Conservation (phyloP, 225 moss, liverwort and hornwort genomes). For the Sphagnum contortum region DNA sequence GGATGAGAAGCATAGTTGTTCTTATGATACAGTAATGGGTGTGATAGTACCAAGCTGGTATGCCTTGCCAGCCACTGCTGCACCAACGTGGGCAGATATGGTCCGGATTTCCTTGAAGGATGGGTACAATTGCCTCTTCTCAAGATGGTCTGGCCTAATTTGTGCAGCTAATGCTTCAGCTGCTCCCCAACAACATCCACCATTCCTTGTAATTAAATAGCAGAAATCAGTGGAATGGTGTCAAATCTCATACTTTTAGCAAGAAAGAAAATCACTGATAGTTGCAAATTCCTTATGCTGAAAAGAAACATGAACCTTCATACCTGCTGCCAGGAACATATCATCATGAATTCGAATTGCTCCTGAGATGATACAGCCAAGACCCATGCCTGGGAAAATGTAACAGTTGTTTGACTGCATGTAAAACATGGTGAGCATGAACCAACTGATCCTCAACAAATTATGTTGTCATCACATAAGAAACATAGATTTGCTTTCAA, state of each 20-base stretch:
- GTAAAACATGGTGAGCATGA: conserved; percentile 8
- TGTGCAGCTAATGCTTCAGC: conserved; percentile 76
- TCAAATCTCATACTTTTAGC: neutral
- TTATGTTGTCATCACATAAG: too few species aligned
- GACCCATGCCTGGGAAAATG: conserved; percentile 79
- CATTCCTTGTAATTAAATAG: too few species aligned
- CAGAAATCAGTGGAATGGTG: too few species aligned
- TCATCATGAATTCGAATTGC: conserved; percentile 69
- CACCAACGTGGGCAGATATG: conserved; percentile 82
- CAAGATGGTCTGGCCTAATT: conserved; percentile 68
- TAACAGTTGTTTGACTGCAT: conserved; percentile 90
- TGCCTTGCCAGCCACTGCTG: conserved; percentile 70
- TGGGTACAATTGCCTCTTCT: conserved; percentile 67
- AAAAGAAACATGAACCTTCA: neutral
- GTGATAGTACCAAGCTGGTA: conserved; percentile 58
- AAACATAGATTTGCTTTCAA: too few species aligned
- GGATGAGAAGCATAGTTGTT: too few species aligned
- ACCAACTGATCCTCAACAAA: neutral
- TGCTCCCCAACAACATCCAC: conserved; percentile 9
- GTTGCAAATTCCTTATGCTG: neutral
- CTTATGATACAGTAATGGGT: too few species aligned
- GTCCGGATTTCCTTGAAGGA: conserved; percentile 64
- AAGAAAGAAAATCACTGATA: too few species aligned
- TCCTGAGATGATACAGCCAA: conserved; percentile 73
- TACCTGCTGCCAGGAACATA: conserved; percentile 88